Evolutionary conservation across 192 early-diverging fungal species (phyloP).

Genomic region (Gigaspora rosea): DNA sequence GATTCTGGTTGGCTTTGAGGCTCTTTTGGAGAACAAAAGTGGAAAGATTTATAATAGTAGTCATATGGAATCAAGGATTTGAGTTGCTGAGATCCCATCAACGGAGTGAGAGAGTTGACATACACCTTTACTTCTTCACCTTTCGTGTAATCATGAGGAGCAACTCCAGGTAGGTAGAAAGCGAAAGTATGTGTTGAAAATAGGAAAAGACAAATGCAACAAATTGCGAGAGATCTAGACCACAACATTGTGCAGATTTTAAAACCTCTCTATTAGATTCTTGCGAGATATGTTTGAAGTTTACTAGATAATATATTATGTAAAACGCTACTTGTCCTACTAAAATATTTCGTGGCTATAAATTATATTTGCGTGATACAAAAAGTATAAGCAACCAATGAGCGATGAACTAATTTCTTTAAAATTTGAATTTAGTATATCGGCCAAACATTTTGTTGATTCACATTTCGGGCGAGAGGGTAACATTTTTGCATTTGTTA

Average conservation of each 20-base stretch:
- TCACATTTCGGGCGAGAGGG: too few species aligned
- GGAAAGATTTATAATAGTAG: constrained; percentile 85
- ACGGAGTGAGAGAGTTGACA: constrained; percentile 88
- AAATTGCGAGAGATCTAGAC: not conserved
- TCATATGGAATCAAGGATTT: constrained; percentile 84
- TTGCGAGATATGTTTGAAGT: too few species aligned
- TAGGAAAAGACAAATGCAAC: constrained; percentile 16
- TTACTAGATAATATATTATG: too few species aligned
- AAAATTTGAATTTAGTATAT: too few species aligned
- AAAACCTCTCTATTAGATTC: not conserved
- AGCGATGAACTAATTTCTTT: too few species aligned
- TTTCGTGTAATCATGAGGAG: constrained; percentile 79
- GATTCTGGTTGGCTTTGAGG: constrained; percentile 68
- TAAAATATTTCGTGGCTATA: too few species aligned
- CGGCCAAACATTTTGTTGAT: too few species aligned
- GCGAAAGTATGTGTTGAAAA: constrained; percentile 38
- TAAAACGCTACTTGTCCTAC: too few species aligned
- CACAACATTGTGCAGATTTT: constrained; percentile 2
- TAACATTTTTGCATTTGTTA: too few species aligned
- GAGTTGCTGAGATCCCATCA: constrained; percentile 56
- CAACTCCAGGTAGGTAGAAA: constrained; percentile 94
- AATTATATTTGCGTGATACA: too few species aligned
- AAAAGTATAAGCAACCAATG: too few species aligned
- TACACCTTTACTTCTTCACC: constrained; percentile 71
- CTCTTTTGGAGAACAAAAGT: constrained; percentile 76